Evolutionary conservation across 192 early-diverging fungal species (phyloP), one percentile per base, ranked within the genome.

Genomic region (Entomortierella beljakovae): DNA sequence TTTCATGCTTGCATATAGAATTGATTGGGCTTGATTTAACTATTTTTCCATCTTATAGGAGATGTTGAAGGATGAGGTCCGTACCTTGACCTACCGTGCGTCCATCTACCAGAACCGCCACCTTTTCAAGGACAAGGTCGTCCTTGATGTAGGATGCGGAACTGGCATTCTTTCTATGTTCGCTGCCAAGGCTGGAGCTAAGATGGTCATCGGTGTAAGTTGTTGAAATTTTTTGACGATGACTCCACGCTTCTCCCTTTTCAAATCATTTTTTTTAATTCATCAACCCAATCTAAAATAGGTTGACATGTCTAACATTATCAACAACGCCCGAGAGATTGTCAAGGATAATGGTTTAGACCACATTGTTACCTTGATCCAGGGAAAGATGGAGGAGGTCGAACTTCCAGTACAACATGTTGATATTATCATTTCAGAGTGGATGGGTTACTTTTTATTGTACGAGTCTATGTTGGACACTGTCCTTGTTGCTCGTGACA

Each of bases 81-180:
- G 94, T 29, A 96, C 94, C 16, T 88, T 93, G 54, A 86, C 87
- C 37, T 96, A 95, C 82, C 88, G 93, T 54, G 89, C 92, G 58
- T 93, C 91, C 57, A 89, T 95, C 28, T 94, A 94, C 84, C 80
- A 91, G 59, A 96, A 96, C 87, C 92, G 92, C 71, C 86, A 88
- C 79, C 70, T 91, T 32, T 95, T 96, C 85, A 91, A 93, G 75
- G 91, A 87, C 81, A 96, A 96, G 84, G 83, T 91, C 38, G 94
- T 96, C 11, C 81, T 95, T 29, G 95, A 96, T 76, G 92, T 96
- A 13, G 95, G 95, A 26, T 95, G 95, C 63, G 95, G 95, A 56
- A 96, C 95, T 5, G 95, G 95, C 23, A 96, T 96, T 51, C 81
- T 96, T 26, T 94, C 92, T 56, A 95, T 96, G 95, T 96, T 96